Evolutionary conservation across 2,329 filamentous ascomycete species (phyloP), one percentile per base, ranked within the genome.

Genomic region (Claviceps maximensis): DNA sequence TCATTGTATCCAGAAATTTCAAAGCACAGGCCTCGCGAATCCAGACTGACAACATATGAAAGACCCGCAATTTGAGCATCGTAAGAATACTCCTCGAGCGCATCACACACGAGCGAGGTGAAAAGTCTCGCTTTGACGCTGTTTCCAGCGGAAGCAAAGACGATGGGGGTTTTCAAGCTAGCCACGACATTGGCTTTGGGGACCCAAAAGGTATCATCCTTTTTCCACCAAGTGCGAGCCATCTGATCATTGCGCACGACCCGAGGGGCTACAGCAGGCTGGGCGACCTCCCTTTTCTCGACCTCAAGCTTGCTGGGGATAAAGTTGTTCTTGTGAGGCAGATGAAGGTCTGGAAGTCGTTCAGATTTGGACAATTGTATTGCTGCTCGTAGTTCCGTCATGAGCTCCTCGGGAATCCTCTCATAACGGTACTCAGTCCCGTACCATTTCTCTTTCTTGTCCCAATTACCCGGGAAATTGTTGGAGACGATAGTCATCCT

Each of bases 151-250:
- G 87, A 89, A 1, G 87, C 79, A 65, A 82, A 83, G n/a, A 87
- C 82, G 47, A 95, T 70, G 0, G 89, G 86, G 55, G 84, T 95
- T 60, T 84, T 81, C 58, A 94, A 76, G 59, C 84, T 88, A 58
- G 95, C 80, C 58, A 89, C 80, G 19, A 97, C 74, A 55, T 89
- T 93, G 3, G 88, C 93, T 67, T 95, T 95, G 9, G 93, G 93
- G 10, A 97, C 93, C 90, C 91, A 97, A 69, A 97, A 98, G 0
- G 84, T 89, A 61, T 98, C 93, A 62, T 98, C 93, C 70, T 97
- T 97, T 74, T 98, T 98, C 75, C 84, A 96, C 93, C 93, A 98
- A 2, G 88, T 85, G 31, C 90, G 83, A 1, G 87, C 83, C 36
- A 82, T 73, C 6, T 83, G 76, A 59, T 96, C 91, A 61, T 95